Conservation (phyloP, 768 basidiomycete species). For the Lentinus tigrinus region DNA sequence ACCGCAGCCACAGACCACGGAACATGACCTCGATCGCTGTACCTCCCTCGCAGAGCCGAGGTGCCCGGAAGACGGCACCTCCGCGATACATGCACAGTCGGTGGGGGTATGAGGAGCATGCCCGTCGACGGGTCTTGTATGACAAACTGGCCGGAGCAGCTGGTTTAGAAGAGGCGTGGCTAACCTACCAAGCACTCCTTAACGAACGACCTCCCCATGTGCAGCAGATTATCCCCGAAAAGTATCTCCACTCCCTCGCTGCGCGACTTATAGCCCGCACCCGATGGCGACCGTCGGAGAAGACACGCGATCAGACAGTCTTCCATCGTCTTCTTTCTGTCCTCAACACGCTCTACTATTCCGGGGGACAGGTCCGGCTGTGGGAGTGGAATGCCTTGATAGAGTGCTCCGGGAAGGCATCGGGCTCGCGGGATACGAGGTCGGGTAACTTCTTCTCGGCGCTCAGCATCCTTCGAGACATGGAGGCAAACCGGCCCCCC, state of each 20-base stretch:
- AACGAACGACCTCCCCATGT: constrained; percentile 2
- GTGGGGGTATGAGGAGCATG: constrained; percentile 3
- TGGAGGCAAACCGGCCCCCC: constrained; percentile 46
- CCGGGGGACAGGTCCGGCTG: constrained; percentile 53
- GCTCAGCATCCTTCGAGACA: constrained; percentile 59
- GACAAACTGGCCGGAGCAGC: neutral
- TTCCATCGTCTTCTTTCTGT: constrained; percentile 73
- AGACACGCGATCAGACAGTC: constrained; percentile 54
- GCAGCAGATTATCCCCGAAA: constrained; percentile 27
- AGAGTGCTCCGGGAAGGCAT: constrained; percentile 63
- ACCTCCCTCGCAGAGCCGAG: neutral
- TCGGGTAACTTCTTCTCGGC: constrained; percentile 59
- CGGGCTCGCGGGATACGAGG: constrained; percentile 60
- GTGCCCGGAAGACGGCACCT: neutral
- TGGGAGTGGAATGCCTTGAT: constrained; percentile 81
- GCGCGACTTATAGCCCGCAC: constrained; percentile 49
- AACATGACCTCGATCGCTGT: neutral
- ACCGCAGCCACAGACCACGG: neutral
- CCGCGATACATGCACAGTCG: neutral
- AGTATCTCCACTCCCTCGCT: constrained; percentile 58
- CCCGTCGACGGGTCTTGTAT: neutral
- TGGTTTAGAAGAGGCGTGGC: constrained; percentile 12
- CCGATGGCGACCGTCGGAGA: constrained; percentile 26
- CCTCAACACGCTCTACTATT: constrained; percentile 51
- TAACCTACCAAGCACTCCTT: constrained; percentile 8